These are phyloP conservation scores for Triticum aestivum DNA, from an alignment of 176 grass and related monocot genomes.

Conservation along the genomic window IWGSC_CS_RefSeq_v2.1 NC_057807.1:490566556-490567055, in stretches of 20 bases:
- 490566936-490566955: constrained; percentile 78
- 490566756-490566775: constrained; percentile 75
- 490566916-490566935: constrained; percentile 89
- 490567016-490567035: background rate
- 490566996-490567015: background rate
- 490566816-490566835: constrained; percentile 69
- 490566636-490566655: constrained; percentile 22
- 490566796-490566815: constrained; percentile 93
- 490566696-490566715: constrained; percentile 10
- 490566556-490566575: background rate
- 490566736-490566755: constrained; percentile 71
- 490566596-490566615: background rate
- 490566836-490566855: constrained; percentile 32
- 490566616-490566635: background rate
- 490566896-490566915: constrained; percentile 94
- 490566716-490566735: constrained; percentile 73
- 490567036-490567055: background rate
- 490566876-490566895: constrained; percentile 16
- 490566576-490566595: background rate
- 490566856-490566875: background rate
- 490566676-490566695: constrained; percentile 1
- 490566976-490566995: constrained; percentile 56
- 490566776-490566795: constrained; percentile 86
- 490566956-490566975: constrained; percentile 83
- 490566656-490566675: constrained; percentile 8